A percentile compares a stretch with the other conserved stretches of the same genome.
phyloP scores from a whole-genome alignment of 805 yeast genomes.

The Hanseniaspora lindneri region DNA sequence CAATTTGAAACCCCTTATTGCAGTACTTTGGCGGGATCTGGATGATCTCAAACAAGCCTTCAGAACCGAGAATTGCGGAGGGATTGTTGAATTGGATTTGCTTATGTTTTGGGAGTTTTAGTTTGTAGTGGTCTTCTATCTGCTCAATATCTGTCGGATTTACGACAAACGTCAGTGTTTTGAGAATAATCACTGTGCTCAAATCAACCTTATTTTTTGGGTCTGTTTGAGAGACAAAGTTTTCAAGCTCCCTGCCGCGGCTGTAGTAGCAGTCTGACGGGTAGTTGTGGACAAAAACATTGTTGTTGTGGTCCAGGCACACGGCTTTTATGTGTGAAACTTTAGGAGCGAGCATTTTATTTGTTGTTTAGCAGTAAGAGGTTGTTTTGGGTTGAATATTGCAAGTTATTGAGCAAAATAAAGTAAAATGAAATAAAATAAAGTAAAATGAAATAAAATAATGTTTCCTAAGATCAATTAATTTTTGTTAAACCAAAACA shows the following conservation, averaged over 20 bases:
- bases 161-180: neutral
- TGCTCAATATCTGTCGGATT: neutral
- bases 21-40: neutral
- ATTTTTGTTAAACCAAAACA: too few species aligned
- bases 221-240: neutral
- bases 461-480: too few species aligned
- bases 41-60: neutral
- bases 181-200: neutral
- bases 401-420: too few species aligned
- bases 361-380: neutral
- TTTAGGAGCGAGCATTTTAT: neutral
- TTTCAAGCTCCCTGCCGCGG: neutral
- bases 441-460: too few species aligned
- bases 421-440: too few species aligned
- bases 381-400: neutral
- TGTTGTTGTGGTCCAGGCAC: neutral
- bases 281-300: neutral
- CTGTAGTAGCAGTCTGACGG: neutral
- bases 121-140: neutral
- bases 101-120: neutral
- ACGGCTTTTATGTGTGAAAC: neutral
- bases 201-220: neutral
- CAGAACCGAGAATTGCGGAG: neutral
- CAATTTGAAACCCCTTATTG: neutral
- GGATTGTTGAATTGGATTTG: neutral